A percentile compares a stretch with the other conserved stretches of the same genome.
Conservation (phyloP, 257 asterid species). For the Solanum medicagineum region DNA sequence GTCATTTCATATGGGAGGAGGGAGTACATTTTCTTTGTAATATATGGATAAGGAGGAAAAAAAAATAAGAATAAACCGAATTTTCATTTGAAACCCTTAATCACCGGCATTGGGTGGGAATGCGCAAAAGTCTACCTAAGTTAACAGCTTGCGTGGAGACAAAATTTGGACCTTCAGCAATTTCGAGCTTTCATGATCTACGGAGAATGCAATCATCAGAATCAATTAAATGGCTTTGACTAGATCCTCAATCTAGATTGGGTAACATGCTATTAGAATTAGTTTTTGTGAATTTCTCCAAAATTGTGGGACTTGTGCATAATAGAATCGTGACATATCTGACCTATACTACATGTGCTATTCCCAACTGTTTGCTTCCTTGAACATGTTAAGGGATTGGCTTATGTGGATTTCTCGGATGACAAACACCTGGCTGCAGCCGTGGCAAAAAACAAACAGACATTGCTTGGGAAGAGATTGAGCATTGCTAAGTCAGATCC, state of each 20-base stretch:
- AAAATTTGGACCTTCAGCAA: not conserved
- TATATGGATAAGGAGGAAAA: not conserved
- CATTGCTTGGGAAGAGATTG: constrained; percentile 48
- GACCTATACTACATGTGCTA: not conserved
- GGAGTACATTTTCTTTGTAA: not conserved
- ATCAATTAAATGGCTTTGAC: not conserved
- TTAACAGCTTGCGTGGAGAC: not conserved
- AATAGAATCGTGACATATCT: not conserved
- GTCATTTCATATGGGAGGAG: not conserved
- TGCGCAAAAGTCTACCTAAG: not conserved
- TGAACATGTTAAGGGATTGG: constrained; percentile 51
- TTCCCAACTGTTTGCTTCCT: not conserved
- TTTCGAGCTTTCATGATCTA: not conserved
- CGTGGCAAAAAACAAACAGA: constrained; percentile 55
- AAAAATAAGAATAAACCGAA: not conserved
- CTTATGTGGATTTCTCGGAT: constrained; percentile 85
- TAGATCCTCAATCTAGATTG: not conserved
- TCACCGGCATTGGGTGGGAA: not conserved
- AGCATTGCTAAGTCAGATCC: constrained; percentile 77
- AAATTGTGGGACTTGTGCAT: not conserved
- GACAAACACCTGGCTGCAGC: constrained; percentile 77
- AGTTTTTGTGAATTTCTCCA: not conserved
- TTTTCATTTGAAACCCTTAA: not conserved
- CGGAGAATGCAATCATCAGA: not conserved
- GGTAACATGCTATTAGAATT: not conserved